Evolutionary conservation across 805 yeast species (phyloP).

Genomic region (Komagataella phaffii): DNA sequence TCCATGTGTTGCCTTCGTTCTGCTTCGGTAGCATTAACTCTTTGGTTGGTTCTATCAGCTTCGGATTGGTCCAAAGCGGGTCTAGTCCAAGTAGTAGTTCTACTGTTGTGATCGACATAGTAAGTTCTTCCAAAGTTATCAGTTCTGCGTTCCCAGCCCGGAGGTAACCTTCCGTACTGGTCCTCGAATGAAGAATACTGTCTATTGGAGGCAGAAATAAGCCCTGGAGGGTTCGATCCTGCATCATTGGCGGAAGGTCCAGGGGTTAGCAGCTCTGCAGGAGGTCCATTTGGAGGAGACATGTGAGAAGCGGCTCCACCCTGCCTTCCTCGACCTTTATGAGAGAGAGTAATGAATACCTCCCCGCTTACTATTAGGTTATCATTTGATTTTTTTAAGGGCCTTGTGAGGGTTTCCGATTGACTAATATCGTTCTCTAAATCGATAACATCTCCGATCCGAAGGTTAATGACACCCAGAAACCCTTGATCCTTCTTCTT

Average conservation of each 20-base stretch:
- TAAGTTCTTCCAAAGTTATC: conserved; percentile 96
- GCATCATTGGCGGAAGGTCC: conserved; percentile 3
- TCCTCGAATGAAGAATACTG: conserved; percentile 93
- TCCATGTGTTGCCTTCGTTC: conserved; percentile 87
- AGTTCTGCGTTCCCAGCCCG: conserved; percentile 98
- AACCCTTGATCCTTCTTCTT: conserved; percentile 98
- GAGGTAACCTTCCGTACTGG: conserved; percentile 90
- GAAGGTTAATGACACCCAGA: conserved; percentile 85
- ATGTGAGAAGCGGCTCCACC: conserved; percentile 10
- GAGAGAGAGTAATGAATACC: conserved; percentile 64
- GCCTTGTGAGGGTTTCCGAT: conserved; percentile 88
- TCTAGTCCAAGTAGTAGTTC: conserved; percentile 98
- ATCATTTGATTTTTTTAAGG: conserved; percentile 83
- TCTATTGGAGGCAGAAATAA: conserved; percentile 20
- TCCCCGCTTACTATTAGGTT: conserved; percentile 89
- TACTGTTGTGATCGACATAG: conserved; percentile 94
- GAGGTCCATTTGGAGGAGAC: conserved; percentile 6
- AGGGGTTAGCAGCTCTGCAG: conserved; percentile 9
- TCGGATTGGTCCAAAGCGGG: conserved; percentile 79
- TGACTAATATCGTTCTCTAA: conserved; percentile 23
- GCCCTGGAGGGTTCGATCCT: not conserved
- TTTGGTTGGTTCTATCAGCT: conserved; percentile 44
- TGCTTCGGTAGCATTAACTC: conserved; percentile 63
- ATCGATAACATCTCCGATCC: conserved; percentile 82
- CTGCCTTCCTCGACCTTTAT: conserved; percentile 12